Percentiles rank a stretch among this genome's conserved stretches.
These are phyloP conservation scores for Cinchona pubescens DNA, from an alignment of 257 asterid species.

Conservation along the genomic window DNA sequence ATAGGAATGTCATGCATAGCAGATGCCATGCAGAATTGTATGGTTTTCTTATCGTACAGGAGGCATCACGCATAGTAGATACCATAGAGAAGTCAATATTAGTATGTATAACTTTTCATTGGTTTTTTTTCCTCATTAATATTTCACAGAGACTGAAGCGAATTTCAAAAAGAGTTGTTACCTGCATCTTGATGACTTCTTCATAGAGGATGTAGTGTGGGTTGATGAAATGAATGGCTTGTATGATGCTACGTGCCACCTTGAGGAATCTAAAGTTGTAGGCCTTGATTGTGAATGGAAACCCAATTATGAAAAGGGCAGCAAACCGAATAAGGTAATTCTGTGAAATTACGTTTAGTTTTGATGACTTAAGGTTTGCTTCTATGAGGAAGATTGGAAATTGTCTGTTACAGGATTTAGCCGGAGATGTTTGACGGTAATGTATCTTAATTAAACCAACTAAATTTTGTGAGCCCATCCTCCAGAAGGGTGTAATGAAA, in stretches of 20 bases:
- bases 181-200: slow-evolving; percentile 69
- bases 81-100: background rate
- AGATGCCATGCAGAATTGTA: no score
- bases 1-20: no score
- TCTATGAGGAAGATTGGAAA: background rate
- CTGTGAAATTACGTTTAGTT: background rate
- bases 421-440: background rate
- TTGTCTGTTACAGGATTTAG: background rate
- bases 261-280: slow-evolving; percentile 76
- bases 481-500: background rate
- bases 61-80: background rate
- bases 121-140: background rate
- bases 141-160: slow-evolving; percentile 53
- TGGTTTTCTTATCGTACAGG: background rate
- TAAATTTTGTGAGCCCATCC: background rate
- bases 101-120: background rate
- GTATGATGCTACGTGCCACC: slow-evolving; percentile 51
- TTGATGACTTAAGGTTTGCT: background rate
- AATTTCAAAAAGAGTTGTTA: slow-evolving; percentile 39
- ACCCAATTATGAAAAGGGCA: slow-evolving; percentile 80
- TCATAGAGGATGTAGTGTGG: slow-evolving; percentile 74
- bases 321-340: slow-evolving; percentile 66
- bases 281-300: slow-evolving; percentile 99
- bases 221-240: slow-evolving; percentile 62
- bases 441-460: background rate